Percentiles rank a stretch among this genome's conserved stretches.
Conservation (phyloP, 1,139 yeast species). For the Arxiozyma bovina region DNA sequence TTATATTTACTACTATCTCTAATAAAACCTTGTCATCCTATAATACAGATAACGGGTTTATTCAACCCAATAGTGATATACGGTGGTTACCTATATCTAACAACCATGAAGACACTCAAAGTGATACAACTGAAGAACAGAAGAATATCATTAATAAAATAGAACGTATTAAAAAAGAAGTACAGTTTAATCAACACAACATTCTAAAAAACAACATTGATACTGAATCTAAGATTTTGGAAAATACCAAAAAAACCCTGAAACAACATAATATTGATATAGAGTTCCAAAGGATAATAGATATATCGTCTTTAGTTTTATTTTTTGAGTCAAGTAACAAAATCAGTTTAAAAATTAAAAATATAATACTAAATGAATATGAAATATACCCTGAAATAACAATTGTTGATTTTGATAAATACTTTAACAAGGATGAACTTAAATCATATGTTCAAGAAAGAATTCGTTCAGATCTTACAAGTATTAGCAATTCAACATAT, state of each 20-base stretch:
- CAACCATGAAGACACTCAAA: not conserved
- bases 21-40: not conserved
- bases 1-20: not conserved
- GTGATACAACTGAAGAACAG: not conserved
- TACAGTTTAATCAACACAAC: not conserved
- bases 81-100: not conserved
- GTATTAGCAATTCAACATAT: constrained; percentile 15
- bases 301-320: constrained; percentile 19
- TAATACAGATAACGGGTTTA: not conserved
- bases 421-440: constrained; percentile 46
- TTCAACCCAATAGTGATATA: not conserved
- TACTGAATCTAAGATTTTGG: not conserved
- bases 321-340: constrained; percentile 13
- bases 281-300: constrained; percentile 11
- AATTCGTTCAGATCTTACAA: constrained; percentile 5
- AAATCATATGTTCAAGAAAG: constrained; percentile 37
- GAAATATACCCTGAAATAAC: constrained; percentile 57
- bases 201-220: constrained; percentile 4
- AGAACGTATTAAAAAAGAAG: not conserved
- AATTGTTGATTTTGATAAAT: constrained; percentile 66
- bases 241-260: no score
- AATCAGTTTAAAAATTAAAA: constrained; percentile 52
- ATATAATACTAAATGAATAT: constrained; percentile 48
- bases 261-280: constrained; percentile 7
- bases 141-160: constrained; percentile 1